phyloP scores from a whole-genome alignment of 1,284 basidiomycete species.

The Schizophyllum commune region DNA sequence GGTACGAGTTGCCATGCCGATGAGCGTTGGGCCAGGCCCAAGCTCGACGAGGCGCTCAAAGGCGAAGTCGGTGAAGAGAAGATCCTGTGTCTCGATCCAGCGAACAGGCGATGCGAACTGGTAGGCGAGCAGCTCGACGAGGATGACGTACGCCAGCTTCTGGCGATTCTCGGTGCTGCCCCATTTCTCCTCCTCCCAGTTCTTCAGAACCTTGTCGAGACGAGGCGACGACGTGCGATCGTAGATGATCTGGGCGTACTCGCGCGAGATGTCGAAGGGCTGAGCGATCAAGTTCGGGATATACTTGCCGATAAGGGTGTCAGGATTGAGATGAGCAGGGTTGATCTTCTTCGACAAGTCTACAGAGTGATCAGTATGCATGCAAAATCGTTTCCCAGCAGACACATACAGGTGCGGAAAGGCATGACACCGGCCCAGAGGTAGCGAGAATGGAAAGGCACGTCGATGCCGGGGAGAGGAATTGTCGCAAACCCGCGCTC shows the following conservation, averaged over 20 bases:
- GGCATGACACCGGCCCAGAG: constrained; percentile 98
- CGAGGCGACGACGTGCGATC: constrained; percentile 92
- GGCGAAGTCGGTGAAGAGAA: constrained; percentile 82
- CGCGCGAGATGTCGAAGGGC: constrained; percentile 86
- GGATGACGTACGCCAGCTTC: constrained; percentile 89
- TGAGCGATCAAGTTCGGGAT: constrained; percentile 96
- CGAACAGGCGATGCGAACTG: constrained; percentile 95
- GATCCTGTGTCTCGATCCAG: constrained; percentile 98
- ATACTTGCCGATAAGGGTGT: constrained; percentile 89
- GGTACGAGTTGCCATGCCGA: constrained; percentile 93
- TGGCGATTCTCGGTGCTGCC: constrained; percentile 75
- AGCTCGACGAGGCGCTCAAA: constrained; percentile 96
- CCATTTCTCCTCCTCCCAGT: constrained; percentile 94
- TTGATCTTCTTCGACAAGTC: constrained; percentile 99
- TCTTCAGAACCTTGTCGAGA: constrained; percentile 86
- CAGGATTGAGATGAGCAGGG: constrained; percentile 81
- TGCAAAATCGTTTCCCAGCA: constrained; percentile 5
- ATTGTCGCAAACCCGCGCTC: constrained; percentile 97
- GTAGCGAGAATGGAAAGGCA: constrained; percentile 98
- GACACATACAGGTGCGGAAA: constrained; percentile 77
- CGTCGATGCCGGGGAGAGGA: constrained; percentile 94
- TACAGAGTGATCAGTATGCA: constrained; percentile 21
- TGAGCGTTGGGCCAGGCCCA: constrained; percentile 93
- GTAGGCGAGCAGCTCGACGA: constrained; percentile 95
- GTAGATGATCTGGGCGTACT: constrained; percentile 92